Evolutionary conservation across 257 asterid species (phyloP).

Genomic region (Nicotiana sylvestris): DNA sequence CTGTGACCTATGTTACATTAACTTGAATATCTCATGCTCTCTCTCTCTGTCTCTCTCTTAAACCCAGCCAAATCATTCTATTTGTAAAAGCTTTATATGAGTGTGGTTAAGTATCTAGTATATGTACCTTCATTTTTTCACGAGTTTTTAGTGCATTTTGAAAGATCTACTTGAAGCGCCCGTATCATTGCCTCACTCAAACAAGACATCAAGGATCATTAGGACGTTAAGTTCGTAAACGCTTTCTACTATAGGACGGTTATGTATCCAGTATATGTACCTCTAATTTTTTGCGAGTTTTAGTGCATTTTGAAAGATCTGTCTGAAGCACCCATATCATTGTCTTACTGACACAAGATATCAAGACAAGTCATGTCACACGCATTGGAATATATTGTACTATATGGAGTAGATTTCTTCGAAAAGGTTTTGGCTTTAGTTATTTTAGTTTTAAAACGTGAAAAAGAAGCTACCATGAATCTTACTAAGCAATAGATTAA

Average conservation of each 20-base stretch:
- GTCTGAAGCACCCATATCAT: neutral
- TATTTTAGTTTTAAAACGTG: neutral
- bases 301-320: neutral
- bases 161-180: neutral
- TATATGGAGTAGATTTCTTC: neutral
- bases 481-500: neutral
- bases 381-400: neutral
- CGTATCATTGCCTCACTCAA: neutral
- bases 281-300: neutral
- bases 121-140: neutral
- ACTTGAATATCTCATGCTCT: neutral
- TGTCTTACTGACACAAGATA: neutral
- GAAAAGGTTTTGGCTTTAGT: neutral
- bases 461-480: neutral
- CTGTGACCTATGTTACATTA: neutral
- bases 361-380: neutral
- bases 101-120: neutral
- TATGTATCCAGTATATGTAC: neutral
- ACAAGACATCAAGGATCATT: neutral
- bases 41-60: neutral
- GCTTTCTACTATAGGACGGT: neutral
- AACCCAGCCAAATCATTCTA: neutral
- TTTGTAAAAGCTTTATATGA: neutral
- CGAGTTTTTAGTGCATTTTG: neutral
- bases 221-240: neutral